A percentile compares a stretch with the other conserved stretches of the same genome.
Conservation (phyloP, 108 stramenopile species). For the Conticribra weissflogii region DNA sequence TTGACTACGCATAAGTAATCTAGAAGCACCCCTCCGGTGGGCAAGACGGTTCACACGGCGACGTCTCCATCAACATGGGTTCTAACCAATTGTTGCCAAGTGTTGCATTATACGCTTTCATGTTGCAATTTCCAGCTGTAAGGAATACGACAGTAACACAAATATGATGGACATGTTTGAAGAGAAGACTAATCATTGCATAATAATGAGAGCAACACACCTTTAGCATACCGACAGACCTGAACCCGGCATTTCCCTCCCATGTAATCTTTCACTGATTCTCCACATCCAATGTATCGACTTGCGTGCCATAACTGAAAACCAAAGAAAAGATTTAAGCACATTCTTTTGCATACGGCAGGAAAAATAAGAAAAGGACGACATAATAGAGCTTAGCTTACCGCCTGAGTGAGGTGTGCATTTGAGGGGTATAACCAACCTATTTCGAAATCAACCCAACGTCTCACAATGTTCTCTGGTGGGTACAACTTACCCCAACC, state of each 20-base stretch:
- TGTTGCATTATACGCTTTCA: slow-evolving; percentile 26
- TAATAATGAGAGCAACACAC: neutral
- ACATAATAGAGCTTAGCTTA: too few species aligned
- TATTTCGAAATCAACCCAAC: slow-evolving; percentile 45
- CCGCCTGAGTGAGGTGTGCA: slow-evolving; percentile 37
- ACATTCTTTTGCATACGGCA: too few species aligned
- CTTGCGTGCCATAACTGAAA: too few species aligned
- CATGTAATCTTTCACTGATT: slow-evolving; percentile 34
- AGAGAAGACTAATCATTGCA: neutral
- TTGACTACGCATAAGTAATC: neutral
- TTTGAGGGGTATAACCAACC: slow-evolving; percentile 31
- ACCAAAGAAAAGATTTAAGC: too few species aligned
- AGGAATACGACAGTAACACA: too few species aligned
- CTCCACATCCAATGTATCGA: slow-evolving; percentile 18
- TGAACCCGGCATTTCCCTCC: slow-evolving; percentile 40
- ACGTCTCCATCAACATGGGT: slow-evolving; percentile 28
- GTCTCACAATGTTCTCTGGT: slow-evolving; percentile 29
- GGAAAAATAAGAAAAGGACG: too few species aligned
- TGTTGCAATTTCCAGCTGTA: slow-evolving; percentile 37
- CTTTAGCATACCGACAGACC: slow-evolving; percentile 40
- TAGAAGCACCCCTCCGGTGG: neutral
- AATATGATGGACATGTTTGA: neutral
- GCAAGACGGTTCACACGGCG: neutral
- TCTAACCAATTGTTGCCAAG: slow-evolving; percentile 39
- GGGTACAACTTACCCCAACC: slow-evolving; percentile 36